Base-by-base conservation (phyloP, 2,329 filamentous ascomycete species). In the Gnomoniopsis smithogilvyi region DNA sequence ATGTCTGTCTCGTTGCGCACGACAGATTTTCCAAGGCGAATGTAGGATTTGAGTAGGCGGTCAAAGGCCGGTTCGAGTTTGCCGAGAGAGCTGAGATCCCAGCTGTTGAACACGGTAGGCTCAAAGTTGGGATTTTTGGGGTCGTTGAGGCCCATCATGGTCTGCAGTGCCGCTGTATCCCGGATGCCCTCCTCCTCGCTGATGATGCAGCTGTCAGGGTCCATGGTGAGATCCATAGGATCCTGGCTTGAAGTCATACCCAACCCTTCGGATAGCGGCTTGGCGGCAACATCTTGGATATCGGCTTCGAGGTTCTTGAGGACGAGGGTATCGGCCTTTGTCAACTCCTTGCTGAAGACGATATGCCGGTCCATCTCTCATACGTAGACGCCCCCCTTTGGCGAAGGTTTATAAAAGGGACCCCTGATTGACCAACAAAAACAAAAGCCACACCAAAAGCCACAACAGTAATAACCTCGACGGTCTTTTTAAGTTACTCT, bases 1-100 rank as follows among this genome's bases (percentile, higher is more conserved):
- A 93, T 88, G 69, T 94, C 90, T 1, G 88, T 89, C 57, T 84
- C 80, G 59, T 83, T 76, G 15, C 89, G 86, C 11, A 89, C 86
- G 22, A 87, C 71, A 2, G 69, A 72, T 46, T 76, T 77, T 1
- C 83, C 88, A 67, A 80, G 73, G 15, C 73, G 70, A 51, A 86
- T 74, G 69, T 90, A 91, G 0, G 86, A 83, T 45, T 79, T 74
- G 19, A 91, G 73, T 2, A 88, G 26, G 62, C 73, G 72, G 67
- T 81, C 73, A 49, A 83, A 60, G 6, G 75, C 71, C 1, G 68
- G 67, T 14, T 73, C 70, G 17, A 76, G 64, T 54, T 70, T 72
- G 47, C 66, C 61, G 33, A 76, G 54, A 19, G 72, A 69, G 30
- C 67, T 67, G 51, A 78, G 64, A 62, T 81, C 79, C 54, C 72